Base-by-base conservation (phyloP, 805 yeast genomes). In the Yamadazyma phyllophila region DNA sequence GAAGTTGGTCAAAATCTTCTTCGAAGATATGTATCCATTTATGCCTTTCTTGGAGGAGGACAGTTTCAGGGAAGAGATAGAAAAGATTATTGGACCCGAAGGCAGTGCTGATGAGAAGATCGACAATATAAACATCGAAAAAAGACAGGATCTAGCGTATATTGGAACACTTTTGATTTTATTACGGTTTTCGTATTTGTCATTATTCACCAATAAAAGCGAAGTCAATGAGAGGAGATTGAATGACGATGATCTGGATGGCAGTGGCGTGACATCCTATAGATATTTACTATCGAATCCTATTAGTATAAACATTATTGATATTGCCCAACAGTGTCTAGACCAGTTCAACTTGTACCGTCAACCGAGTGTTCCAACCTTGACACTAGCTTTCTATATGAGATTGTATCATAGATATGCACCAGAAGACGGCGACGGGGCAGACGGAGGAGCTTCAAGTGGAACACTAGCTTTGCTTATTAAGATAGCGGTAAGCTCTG, bases 311-410 rank as follows among this genome's bases (percentile, higher is more conserved):
- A 73, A 73, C 16, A 66, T 63, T 12, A 66, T 77, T 27, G 72
- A 65, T 44, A 74, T 74, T 24, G 83, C 85, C 0, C 77, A 77
- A 47, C 58, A 70, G 49, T 81, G 86, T 53, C 57, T 82, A 38
- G 74, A 76, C 47, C 82, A 78, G 50, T 81, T 81, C 59, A 75
- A 74, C 38, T 47, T 81, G 26, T 53, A 78, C 36, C 60, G 79
- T 48, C 60, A 63, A 32, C 51, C 65, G 1, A 59, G 58, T 39
- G 55, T 66, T 20, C 60, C 63, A 0, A 59, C 67, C 2, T 45
- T 68, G 15, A 71, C 65, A 46, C 57, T 67, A 31, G 66, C 66
- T 1, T 46, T 62, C 4, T 65, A 48, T 41, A 50, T 62, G 41
- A 46, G 64, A 36, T n/a, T 65, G 3, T 68, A 68, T 44, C 66